These are phyloP conservation scores for Sugiyamaella valdiviana DNA, from an alignment of 805 yeast species.

Conservation along the genomic window DNA sequence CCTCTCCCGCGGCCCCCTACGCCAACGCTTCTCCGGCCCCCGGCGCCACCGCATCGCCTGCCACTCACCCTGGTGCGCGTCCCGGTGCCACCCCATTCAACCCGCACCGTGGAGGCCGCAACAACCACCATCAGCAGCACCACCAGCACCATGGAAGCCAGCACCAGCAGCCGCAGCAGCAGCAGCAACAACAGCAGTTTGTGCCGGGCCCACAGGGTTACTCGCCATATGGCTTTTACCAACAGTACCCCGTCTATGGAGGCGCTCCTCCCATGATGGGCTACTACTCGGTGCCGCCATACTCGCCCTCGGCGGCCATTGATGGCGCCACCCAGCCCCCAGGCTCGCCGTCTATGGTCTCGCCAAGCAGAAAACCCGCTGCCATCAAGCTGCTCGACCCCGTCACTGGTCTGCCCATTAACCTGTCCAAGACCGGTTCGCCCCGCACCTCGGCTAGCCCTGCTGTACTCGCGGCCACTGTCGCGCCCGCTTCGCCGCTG, in stretches of 20 bases:
- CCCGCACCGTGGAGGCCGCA: not conserved
- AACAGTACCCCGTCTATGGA: not conserved
- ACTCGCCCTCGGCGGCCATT: not conserved
- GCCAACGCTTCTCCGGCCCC: no score
- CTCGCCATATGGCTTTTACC: constrained; percentile 1
- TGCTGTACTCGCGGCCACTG: not conserved
- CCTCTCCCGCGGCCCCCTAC: no score
- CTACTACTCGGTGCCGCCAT: not conserved
- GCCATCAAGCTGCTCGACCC: constrained; percentile 26
- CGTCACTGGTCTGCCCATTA: constrained; percentile 23
- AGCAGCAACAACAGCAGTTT: constrained; percentile 2
- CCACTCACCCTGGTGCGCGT: not conserved
- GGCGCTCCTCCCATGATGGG: constrained; percentile 4
- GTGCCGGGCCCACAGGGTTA: constrained; percentile 2
- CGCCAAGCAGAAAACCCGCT: constrained; percentile 10
- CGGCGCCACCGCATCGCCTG: not conserved
- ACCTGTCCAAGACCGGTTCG: constrained; percentile 9
- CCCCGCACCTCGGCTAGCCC: constrained; percentile 3
- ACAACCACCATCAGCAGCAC: constrained; percentile 1
- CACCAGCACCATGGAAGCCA: constrained; percentile 2
- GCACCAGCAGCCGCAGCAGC: no score
- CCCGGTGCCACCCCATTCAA: not conserved
- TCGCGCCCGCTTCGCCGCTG: constrained; percentile 2
- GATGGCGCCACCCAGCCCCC: not conserved
- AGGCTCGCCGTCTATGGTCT: not conserved